Conservation (phyloP, 768 basidiomycete species). For the Podaxis sp. region DNA sequence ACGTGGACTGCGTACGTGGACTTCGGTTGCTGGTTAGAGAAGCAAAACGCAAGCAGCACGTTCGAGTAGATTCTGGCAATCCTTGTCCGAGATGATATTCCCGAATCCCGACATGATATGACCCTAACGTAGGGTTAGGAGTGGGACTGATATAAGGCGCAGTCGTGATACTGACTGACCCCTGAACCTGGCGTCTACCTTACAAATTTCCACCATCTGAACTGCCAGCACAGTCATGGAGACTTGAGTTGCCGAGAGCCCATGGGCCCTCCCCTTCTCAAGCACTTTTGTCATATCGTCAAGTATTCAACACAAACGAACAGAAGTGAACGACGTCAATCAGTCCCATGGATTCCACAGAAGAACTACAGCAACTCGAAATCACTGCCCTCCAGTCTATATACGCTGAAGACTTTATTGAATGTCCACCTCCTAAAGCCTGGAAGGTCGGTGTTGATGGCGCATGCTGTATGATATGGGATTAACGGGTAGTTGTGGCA, state of each 20-base stretch:
- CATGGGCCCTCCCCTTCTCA: slow-evolving; percentile 63
- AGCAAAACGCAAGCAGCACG: no score
- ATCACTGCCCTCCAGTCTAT: slow-evolving; percentile 80
- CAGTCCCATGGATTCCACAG: slow-evolving; percentile 65
- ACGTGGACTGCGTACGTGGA: no score
- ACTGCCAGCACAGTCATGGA: slow-evolving; percentile 45
- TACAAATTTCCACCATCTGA: neutral
- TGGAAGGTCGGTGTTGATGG: slow-evolving; percentile 66
- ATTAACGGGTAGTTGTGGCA: slow-evolving; percentile 25
- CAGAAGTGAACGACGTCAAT: slow-evolving; percentile 1
- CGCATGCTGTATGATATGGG: neutral
- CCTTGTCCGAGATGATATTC: no score
- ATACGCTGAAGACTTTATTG: slow-evolving; percentile 75
- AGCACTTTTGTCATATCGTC: slow-evolving; percentile 39
- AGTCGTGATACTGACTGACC: neutral
- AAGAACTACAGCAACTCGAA: slow-evolving; percentile 67
- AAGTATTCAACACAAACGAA: slow-evolving; percentile 18
- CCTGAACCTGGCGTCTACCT: neutral
- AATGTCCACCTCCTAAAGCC: slow-evolving; percentile 72
- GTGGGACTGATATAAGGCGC: neutral
- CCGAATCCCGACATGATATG: no score
- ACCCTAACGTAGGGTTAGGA: neutral
- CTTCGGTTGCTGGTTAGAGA: no score
- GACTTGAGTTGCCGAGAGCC: slow-evolving; percentile 79
- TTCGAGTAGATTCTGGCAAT: no score